Conservation (phyloP, 306 rosid genomes). For the Senna tora region DNA sequence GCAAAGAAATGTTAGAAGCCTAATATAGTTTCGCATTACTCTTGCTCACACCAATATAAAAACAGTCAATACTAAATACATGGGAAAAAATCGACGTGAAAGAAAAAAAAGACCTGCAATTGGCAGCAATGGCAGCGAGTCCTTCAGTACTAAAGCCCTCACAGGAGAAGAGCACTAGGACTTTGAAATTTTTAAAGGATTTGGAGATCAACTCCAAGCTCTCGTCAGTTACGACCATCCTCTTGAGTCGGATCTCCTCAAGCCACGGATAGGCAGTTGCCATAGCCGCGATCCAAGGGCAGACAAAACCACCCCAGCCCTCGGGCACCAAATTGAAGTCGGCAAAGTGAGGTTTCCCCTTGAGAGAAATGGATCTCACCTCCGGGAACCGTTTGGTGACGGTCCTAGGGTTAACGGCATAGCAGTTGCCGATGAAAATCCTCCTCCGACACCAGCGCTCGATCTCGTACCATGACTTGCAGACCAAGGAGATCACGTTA, state of each 20-base stretch:
- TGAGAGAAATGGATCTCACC: conserved; percentile 75
- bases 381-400: conserved; percentile 81
- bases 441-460: conserved; percentile 82
- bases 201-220: conserved; percentile 75
- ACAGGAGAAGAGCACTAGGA: conserved; percentile 79
- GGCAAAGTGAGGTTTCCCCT: conserved; percentile 97
- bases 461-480: conserved; percentile 96
- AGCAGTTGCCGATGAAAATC: conserved; percentile 86
- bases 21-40: background rate
- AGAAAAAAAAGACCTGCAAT: conserved; percentile 68
- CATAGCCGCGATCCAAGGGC: conserved; percentile 87
- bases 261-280: conserved; percentile 67
- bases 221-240: conserved; percentile 88
- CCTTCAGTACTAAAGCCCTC: conserved; percentile 94
- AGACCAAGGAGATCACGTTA: conserved; percentile 82
- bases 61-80: background rate
- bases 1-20: conserved; percentile 3
- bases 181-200: conserved; percentile 78
- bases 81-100: background rate
- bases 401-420: conserved; percentile 70
- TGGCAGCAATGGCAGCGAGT: conserved; percentile 90
- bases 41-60: conserved; percentile 4
- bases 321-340: conserved; percentile 95
- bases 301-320: conserved; percentile 85
- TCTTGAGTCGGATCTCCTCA: conserved; percentile 91